Base-by-base conservation (phyloP, 2,329 filamentous ascomycete species). In the Alternaria novae-zelandiae region DNA sequence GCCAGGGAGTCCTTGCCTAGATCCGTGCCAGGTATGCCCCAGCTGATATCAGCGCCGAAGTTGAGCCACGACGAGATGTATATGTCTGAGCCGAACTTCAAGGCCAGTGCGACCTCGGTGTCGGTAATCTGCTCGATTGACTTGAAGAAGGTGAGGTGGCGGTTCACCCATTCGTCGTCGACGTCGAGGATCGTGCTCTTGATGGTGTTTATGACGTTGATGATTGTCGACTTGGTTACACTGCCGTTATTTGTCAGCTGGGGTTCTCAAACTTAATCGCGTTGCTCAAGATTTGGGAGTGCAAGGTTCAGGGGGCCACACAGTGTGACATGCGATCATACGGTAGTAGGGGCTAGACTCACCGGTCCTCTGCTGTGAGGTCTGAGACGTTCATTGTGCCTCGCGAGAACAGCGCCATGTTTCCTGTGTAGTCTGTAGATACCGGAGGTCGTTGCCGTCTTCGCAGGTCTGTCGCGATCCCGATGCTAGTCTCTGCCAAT, bases 61-160 rank as follows among this genome's bases (percentile, higher is more conserved):
- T 79, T 75, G 45, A 78, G 66, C 77, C 77, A 79, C 20, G 73
- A 76, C 5, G 77, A 78, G 28, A 79, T 74, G 62, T 77, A 79
- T 20, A 78, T 69, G 56, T 79, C 77, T 9, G 74, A 67, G 9
- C 76, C 77, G 46, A 76, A 75, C 2, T 61, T 63, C 46, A 77
- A 70, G 5, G 69, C 67, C 9, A 79, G 65, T 9, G 72, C 74
- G 43, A 71, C 69, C 47, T 78, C 74, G 5, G 73, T 77, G 49
- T 78, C 73, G 32, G 67, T 70, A 43, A 79, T 77, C 25, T 67
- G 63, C 9, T 74, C 58, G 10, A 75, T 69, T 6, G 72, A 71
- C 26, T 70, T 71, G 69, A 79, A 77, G 57, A 75, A 78, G 9
- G 65, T 61, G 23, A 78, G 64, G 53, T 78, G 77, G 12, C 67